Percentiles rank a stretch among this genome's conserved stretches.
phyloP scores from a whole-genome alignment of 2,329 filamentous ascomycete genomes.

The Chalaropsis ovoidea region DNA sequence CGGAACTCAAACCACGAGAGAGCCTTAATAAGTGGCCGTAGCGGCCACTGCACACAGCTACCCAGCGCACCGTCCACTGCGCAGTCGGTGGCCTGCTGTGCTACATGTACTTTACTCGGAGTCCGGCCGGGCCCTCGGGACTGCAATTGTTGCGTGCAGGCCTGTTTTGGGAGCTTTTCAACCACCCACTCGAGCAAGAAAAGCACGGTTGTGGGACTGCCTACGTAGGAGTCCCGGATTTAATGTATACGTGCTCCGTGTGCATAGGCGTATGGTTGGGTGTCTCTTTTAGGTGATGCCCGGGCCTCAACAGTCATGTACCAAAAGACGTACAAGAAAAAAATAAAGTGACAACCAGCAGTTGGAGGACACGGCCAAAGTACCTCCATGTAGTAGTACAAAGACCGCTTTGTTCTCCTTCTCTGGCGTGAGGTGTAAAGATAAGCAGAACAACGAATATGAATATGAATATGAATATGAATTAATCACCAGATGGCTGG shows the following conservation, averaged over 20 bases:
- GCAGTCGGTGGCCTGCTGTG: conserved; percentile 6
- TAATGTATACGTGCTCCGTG: too few relatives aligned
- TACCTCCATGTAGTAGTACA: neutral
- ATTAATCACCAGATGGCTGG: conserved; percentile 8
- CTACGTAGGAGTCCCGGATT: too few relatives aligned
- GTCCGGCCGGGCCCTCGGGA: neutral
- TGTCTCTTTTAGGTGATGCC: too few relatives aligned
- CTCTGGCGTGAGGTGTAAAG: neutral
- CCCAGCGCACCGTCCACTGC: neutral
- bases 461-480: neutral
- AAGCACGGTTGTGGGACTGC: too few relatives aligned
- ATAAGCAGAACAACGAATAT: neutral
- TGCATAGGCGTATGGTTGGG: too few relatives aligned
- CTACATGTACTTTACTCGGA: neutral
- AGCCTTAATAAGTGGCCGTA: neutral
- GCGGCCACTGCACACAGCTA: neutral
- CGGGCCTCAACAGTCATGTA: too few relatives aligned
- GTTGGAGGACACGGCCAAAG: neutral
- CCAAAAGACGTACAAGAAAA: neutral
- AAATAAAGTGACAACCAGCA: neutral
- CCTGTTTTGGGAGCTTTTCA: neutral
- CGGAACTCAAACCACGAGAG: neutral
- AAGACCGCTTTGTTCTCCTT: neutral
- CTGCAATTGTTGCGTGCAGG: neutral
- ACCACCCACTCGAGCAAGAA: too few relatives aligned